Evolutionary conservation across 805 yeast genomes (phyloP).

Genomic region (Isabelozyma gotoi): DNA sequence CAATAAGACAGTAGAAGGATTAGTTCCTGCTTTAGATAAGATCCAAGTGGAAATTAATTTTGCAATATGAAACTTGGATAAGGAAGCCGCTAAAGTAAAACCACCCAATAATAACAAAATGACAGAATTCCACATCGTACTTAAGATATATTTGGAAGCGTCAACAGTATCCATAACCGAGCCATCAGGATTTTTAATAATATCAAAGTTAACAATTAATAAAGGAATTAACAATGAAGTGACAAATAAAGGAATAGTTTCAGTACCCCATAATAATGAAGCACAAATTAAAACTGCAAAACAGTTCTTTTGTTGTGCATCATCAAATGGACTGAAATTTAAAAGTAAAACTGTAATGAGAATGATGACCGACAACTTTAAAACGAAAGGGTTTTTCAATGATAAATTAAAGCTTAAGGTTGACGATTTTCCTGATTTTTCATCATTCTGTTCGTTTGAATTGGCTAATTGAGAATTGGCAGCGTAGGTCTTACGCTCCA

Average conservation of each 20-base stretch:
- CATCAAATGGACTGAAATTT: constrained; percentile 31
- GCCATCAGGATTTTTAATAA: constrained; percentile 53
- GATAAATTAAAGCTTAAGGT: constrained; percentile 20
- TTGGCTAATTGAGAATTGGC: constrained; percentile 37
- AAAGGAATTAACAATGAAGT: constrained; percentile 85
- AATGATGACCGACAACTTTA: constrained; percentile 49
- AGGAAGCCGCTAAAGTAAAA: constrained; percentile 90
- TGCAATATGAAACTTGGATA: constrained; percentile 88
- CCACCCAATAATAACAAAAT: constrained; percentile 91
- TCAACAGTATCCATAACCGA: constrained; percentile 58
- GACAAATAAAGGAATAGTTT: constrained; percentile 86
- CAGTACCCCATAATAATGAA: constrained; percentile 94
- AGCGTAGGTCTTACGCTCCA: constrained; percentile 81
- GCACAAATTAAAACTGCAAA: constrained; percentile 80
- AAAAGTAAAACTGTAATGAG: constrained; percentile 43
- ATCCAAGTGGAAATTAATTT: constrained; percentile 80
- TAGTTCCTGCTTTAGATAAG: constrained; percentile 79
- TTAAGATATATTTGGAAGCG: constrained; percentile 76
- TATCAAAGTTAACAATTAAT: constrained; percentile 69
- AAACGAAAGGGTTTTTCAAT: constrained; percentile 30
- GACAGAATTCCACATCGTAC: constrained; percentile 94
- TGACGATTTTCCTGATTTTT: constrained; percentile 12
- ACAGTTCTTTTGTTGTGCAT: constrained; percentile 43
- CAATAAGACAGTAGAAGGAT: constrained; percentile 73
- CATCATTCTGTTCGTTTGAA: constrained; percentile 13